Base-by-base conservation (phyloP, 495 filamentous ascomycete species). In the Penicillium alfredii region DNA sequence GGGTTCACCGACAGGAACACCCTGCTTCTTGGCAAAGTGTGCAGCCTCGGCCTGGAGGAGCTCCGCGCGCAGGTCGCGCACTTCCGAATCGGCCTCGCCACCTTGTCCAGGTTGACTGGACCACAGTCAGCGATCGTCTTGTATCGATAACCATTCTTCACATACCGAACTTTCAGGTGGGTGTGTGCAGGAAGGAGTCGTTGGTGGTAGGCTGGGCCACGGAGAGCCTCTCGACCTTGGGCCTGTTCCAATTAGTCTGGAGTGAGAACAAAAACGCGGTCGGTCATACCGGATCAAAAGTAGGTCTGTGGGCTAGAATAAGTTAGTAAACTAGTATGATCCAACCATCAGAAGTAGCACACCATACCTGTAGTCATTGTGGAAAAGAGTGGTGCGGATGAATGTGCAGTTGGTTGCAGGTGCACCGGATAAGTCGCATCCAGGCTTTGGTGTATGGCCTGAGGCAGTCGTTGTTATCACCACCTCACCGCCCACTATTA, bases 151-250 rank as follows among this genome's bases (percentile, higher is more conserved):
- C 6, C 7, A 10, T 20, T 6, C 7, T 31, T 3, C 23, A 32
- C 55, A 15, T 73, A 84, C 80, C 88, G 77, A 41, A 82, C 79
- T 64, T 98, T 98, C 49, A 98, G 77, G 51, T 84, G 78, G 21
- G 82, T 96, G 55, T 97, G 80, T 7, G 92, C 92, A 4, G 92
- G 93, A 2, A 95, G 80, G 8, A 97, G 82, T 35, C 92, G 81
- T 70, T 96, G 92, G 60, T 98, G 92, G 65, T 96, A 97, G 40
- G 92, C 92, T 24, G 87, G 85, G 10, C 92, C 92, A 49, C 88
- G 82, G 35, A 85, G 84, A 54, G 89, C 86, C 60, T 98, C 92
- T 75, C 94, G 95, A 47, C 93, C 92, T 56, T 82, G 81, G 25
- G 92, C 89, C 84, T 89, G 42, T 41, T 39, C 15, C 37, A 20